Evolutionary conservation across 2,329 filamentous ascomycete species (phyloP).

Genomic region (Xylariaceae sp.): DNA sequence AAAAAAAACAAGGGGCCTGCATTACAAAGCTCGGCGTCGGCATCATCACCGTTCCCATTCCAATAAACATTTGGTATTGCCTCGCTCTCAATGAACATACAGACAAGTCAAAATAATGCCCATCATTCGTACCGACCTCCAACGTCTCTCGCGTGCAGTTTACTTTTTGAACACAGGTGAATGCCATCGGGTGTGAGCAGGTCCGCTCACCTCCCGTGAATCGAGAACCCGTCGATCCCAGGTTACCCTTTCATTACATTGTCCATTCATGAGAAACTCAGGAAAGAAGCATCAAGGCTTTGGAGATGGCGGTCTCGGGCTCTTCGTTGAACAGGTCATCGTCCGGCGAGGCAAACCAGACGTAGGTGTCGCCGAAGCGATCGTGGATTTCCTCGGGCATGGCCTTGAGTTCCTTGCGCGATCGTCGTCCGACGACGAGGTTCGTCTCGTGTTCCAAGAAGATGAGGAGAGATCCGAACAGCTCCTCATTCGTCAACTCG

Average conservation of each 20-base stretch:
- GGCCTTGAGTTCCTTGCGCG: too few species aligned
- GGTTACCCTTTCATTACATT: too few species aligned
- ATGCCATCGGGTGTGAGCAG: slow-evolving; percentile 3
- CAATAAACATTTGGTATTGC: neutral
- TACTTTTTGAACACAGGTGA: neutral
- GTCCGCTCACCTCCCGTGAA: slow-evolving; percentile 20
- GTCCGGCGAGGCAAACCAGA: slow-evolving; percentile 10
- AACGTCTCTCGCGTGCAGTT: too few species aligned
- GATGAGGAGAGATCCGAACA: too few species aligned
- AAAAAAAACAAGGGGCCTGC: neutral
- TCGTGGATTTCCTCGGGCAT: slow-evolving; percentile 21
- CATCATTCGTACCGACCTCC: too few species aligned
- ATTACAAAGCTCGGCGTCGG: neutral
- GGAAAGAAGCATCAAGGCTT: too few species aligned
- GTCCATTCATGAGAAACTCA: too few species aligned
- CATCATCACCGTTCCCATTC: neutral
- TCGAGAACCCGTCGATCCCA: too few species aligned
- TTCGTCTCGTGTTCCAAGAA: neutral
- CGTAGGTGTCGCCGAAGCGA: slow-evolving; percentile 29
- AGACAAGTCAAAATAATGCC: neutral
- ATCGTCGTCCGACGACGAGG: slow-evolving; percentile 1
- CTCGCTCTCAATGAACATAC: neutral
- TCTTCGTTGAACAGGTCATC: neutral
- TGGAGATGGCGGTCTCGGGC: neutral
- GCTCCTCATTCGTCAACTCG: too few species aligned